Evolutionary conservation across 2,329 filamentous ascomycete species (phyloP).

Genomic region (Paecilomyces niveus): DNA sequence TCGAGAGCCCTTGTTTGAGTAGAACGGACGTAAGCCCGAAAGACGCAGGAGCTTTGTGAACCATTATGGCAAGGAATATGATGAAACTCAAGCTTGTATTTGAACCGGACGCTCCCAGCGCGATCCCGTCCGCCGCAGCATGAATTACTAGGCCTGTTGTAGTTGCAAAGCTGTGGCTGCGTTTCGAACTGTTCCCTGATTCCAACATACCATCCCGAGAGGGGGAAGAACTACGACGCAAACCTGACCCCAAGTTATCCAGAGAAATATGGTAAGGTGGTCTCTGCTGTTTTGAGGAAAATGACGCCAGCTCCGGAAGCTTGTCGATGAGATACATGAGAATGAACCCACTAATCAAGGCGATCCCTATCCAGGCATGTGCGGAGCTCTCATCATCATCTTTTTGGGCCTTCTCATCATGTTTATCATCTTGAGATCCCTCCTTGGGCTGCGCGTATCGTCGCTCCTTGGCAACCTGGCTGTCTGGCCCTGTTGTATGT

Average conservation of each 20-base stretch:
- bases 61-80: slow-evolving; percentile 93
- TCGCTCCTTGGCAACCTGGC: slow-evolving; percentile 11
- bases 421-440: slow-evolving; percentile 21
- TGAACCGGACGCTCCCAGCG: slow-evolving; percentile 82
- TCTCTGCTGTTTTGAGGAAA: slow-evolving; percentile 54
- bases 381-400: slow-evolving; percentile 44
- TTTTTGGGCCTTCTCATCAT: slow-evolving; percentile 18
- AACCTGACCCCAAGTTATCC: slow-evolving; percentile 63
- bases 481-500: neutral
- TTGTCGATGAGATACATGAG: slow-evolving; percentile 96
- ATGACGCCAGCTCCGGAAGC: slow-evolving; percentile 64
- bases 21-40: slow-evolving; percentile 90
- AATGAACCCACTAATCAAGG: slow-evolving; percentile 80
- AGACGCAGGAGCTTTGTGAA: slow-evolving; percentile 92
- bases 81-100: slow-evolving; percentile 76
- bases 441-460: slow-evolving; percentile 18
- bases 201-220: slow-evolving; percentile 32
- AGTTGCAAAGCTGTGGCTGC: slow-evolving; percentile 61
- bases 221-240: slow-evolving; percentile 37
- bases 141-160: slow-evolving; percentile 95
- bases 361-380: slow-evolving; percentile 77
- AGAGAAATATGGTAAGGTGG: slow-evolving; percentile 80
- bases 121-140: slow-evolving; percentile 89
- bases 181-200: slow-evolving; percentile 18
- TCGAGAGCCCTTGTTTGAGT: slow-evolving; percentile 83